Evolutionary conservation across 257 asterid genomes (phyloP), one percentile per base, ranked within the genome.

Genomic region (Ligustrum vulgare): DNA sequence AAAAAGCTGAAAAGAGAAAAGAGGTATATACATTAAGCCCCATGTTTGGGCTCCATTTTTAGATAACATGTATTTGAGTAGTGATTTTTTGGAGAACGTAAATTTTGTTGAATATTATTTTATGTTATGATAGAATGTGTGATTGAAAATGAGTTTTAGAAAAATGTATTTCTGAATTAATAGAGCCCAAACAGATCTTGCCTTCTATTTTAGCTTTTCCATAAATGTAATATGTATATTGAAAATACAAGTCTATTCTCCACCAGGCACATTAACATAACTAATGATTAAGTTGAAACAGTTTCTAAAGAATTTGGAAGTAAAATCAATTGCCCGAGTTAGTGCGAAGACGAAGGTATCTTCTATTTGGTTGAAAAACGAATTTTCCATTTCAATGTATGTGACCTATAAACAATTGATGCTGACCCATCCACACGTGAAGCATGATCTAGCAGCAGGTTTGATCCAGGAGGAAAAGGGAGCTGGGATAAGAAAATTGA

Each of bases 1-100:
- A 88, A 41, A 86, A 74, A 78, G 81, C 84, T 31, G 98, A 85
- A 78, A 89, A 83, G 79, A 87, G 90, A 78, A 85, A 86, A 72
- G 96, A 92, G 97, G 98, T 94, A 85, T 56, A 31, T 68, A 32
- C 31, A 6, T 35, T 64, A 22, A 20, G 31, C 31, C 31, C 31
- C 31, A 0, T 28, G 31, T 28, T 28, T 28, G 31, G 31, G 1
- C 31, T 28, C 31, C 31, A 28, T 28, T 28, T 28, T 28, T 0
- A 28, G 31, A 28, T 0, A 28, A 28, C 0, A 28, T 28, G 31
- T 28, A 28, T 28, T 28, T 28, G 31, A 28, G 31, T 28, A 28
- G 31, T 28, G 31, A 28, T 28, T 28, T 28, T 28, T 28, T 28
- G 31, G 31, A 28, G 31, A 28, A 28, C 1, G 31, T 28, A 28